A percentile compares a stretch with the other conserved stretches of the same genome.
These are phyloP conservation scores for Monsonia emarginata DNA, from an alignment of 441 rosid genomes.

Conservation along the genomic window DNA sequence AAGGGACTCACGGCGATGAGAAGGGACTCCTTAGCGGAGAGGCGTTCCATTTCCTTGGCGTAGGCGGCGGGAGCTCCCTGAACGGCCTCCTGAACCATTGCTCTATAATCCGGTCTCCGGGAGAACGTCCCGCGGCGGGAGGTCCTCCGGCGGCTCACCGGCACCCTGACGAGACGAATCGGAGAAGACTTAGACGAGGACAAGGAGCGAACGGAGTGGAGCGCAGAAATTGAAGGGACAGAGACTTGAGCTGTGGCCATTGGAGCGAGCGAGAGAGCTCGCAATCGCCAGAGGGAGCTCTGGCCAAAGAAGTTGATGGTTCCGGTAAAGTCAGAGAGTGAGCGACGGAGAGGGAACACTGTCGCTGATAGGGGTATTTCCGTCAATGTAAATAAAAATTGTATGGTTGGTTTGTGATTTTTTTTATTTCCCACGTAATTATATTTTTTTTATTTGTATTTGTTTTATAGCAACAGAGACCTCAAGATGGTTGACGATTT, in stretches of 20 bases:
- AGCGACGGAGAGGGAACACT: not conserved
- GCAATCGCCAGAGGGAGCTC: not conserved
- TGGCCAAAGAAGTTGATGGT: not conserved
- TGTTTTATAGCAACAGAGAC: not conserved
- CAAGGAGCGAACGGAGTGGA: conserved; percentile 24
- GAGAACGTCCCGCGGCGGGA: conserved; percentile 17
- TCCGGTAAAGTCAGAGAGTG: not conserved
- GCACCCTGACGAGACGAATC: conserved; percentile 14
- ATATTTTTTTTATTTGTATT: not conserved
- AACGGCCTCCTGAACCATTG: conserved; percentile 59
- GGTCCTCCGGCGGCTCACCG: conserved; percentile 22
- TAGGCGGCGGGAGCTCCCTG: conserved; percentile 62
- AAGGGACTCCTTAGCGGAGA: conserved; percentile 84
- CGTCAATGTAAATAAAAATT: not conserved
- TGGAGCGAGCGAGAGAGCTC: conserved; percentile 13
- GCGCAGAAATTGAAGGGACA: conserved; percentile 26
- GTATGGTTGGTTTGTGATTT: not conserved
- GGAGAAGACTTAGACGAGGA: conserved; percentile 16
- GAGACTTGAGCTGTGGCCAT: conserved; percentile 42
- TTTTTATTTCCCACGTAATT: not conserved
- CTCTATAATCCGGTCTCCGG: conserved; percentile 22
- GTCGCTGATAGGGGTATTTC: not conserved
- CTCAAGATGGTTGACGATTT: too few relatives aligned
- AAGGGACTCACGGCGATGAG: conserved; percentile 58
- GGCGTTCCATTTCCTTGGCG: conserved; percentile 88